phyloP scores from a whole-genome alignment of 1,284 basidiomycete species.

The Sporisorium iseilematis-ciliati region DNA sequence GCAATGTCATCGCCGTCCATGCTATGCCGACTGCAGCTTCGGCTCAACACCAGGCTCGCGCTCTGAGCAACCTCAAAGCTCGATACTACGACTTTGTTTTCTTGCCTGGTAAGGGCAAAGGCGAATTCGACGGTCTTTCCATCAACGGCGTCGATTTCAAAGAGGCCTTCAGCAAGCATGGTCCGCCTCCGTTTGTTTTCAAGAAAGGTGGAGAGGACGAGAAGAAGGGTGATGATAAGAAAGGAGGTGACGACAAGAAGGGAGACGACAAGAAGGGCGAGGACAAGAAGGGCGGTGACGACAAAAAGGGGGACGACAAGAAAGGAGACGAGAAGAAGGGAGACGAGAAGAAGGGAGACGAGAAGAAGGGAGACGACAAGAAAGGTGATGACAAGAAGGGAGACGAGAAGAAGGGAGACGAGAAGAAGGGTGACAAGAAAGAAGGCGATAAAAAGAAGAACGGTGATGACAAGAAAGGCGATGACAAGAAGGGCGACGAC shows the following conservation, averaged over 20 bases:
- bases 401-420: background rate
- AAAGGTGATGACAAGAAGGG: background rate
- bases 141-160: constrained; percentile 24
- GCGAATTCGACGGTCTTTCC: background rate
- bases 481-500: background rate
- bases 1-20: constrained; percentile 1
- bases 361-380: background rate
- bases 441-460: background rate
- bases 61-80: constrained; percentile 15
- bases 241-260: constrained; percentile 1
- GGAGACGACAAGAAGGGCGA: background rate
- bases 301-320: background rate
- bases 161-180: constrained; percentile 3
- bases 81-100: constrained; percentile 27
- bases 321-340: background rate
- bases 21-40: constrained; percentile 1
- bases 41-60: background rate
- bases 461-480: background rate
- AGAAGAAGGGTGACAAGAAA: background rate
- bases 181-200: constrained; percentile 16
- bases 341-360: background rate
- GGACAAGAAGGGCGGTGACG: background rate
- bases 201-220: constrained; percentile 11
- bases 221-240: constrained; percentile 8
- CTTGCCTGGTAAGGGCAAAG: constrained; percentile 16